Percentiles rank a stretch among this genome's conserved stretches.
Conservation (phyloP, 2,329 filamentous ascomycete genomes). For the Amauroascus verrucosus region DNA sequence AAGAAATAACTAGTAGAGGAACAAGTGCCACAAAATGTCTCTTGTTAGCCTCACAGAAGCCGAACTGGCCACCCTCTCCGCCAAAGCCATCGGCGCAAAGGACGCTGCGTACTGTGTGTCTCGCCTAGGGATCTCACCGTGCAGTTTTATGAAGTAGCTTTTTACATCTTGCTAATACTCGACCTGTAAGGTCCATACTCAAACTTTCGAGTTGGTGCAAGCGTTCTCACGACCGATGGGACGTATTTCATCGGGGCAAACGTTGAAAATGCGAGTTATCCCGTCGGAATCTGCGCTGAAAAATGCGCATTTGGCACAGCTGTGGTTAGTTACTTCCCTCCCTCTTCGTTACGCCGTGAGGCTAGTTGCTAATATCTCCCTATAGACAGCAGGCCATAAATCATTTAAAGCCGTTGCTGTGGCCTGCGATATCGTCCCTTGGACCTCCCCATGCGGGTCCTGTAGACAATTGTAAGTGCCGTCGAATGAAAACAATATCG, state of each 20-base stretch:
- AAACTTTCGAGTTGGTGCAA: conserved; percentile 79
- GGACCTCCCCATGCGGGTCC: conserved; percentile 77
- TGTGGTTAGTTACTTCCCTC: conserved; percentile 36
- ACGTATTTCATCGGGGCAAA: conserved; percentile 65
- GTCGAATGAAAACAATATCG: background rate
- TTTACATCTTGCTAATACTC: background rate
- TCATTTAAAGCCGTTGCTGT: conserved; percentile 73
- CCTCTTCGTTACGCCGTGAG: too few relatives aligned
- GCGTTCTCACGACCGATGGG: conserved; percentile 54
- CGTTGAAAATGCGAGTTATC: conserved; percentile 86
- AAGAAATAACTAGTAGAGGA: background rate
- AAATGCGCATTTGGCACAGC: conserved; percentile 77
- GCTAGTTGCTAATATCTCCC: background rate
- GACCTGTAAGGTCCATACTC: conserved; percentile 60
- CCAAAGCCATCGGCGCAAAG: conserved; percentile 60
- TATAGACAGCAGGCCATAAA: conserved; percentile 37
- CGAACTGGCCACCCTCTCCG: conserved; percentile 56
- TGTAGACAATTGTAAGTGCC: conserved; percentile 69
- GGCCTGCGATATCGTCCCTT: conserved; percentile 62
- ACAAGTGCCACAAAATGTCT: conserved; percentile 10
- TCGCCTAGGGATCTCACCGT: background rate
- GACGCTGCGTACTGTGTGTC: conserved; percentile 64
- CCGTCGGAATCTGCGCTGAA: conserved; percentile 92
- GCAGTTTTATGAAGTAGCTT: background rate
- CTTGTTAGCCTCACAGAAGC: conserved; percentile 41